Conservation (phyloP, 2,329 filamentous ascomycete species). For the Alternaria tenuissima region DNA sequence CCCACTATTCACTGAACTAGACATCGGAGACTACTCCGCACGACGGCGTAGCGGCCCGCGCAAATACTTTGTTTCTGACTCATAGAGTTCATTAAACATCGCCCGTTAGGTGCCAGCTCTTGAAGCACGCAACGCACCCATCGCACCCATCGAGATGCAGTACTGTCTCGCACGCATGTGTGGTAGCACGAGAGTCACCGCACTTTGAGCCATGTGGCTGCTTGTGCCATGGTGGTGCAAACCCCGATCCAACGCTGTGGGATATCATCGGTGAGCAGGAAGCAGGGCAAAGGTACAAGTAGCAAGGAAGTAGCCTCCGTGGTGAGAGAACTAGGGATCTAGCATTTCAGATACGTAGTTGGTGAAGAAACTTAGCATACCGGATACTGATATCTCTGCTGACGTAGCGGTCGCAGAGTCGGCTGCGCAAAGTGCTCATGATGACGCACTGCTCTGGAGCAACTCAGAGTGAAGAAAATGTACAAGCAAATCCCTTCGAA, state of each 20-base stretch:
- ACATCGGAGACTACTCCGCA: background rate
- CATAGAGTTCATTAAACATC: background rate
- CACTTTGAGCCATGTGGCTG: slow-evolving; percentile 23
- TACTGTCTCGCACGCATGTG: background rate
- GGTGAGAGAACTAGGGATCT: background rate
- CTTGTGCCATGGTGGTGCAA: slow-evolving; percentile 4
- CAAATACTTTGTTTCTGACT: background rate
- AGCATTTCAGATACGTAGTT: background rate
- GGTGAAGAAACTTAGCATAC: background rate
- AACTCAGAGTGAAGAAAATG: background rate
- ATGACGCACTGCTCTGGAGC: background rate
- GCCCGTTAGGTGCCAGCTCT: background rate
- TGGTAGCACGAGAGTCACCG: slow-evolving; percentile 12
- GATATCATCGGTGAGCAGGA: background rate
- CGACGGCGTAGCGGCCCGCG: background rate
- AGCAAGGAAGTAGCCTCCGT: background rate
- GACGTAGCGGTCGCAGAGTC: background rate
- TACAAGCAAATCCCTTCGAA: background rate
- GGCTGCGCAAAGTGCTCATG: background rate
- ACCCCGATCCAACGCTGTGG: slow-evolving; percentile 2
- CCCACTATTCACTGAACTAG: background rate
- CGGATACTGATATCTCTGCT: background rate
- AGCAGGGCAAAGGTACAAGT: background rate
- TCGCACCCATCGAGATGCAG: background rate
- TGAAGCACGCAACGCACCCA: background rate